Evolutionary conservation across 345 rosid species (phyloP), one percentile per base, ranked within the genome.

Genomic region (Angophora floribunda): DNA sequence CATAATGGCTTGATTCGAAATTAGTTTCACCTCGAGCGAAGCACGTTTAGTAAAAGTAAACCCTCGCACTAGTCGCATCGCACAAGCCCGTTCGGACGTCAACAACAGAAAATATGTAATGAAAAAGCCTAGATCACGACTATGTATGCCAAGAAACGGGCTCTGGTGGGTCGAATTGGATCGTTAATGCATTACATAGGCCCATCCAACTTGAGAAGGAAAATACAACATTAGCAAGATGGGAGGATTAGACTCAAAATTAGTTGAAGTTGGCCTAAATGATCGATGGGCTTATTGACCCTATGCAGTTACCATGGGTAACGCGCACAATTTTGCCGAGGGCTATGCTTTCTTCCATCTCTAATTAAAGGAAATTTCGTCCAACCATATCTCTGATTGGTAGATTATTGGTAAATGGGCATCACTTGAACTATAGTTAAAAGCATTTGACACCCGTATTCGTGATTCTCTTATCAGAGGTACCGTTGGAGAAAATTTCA

Each of bases 1-100:
- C 41, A 14, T 2, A 7, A 65, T 0, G 75, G 5, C 14, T n/a
- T 1, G 28, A 65, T 65, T 65, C 21, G 1, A 65, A 65, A 65
- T 65, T n/a, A n/a, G 1, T 11, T 55, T 26, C 28, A 0, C 22
- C 22, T 55, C 41, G 41, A 2, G 41, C 41, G 4, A 36, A 36
- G 41, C 41, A 36, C 41, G 19, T 55, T 55, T 55, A 4, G 41
- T 36, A 36, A 36, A 36, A 36, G 22, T 55, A 28, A 22, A 52
- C 16, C 22, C 57, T 52, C 0, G 22, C 22, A 16, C 65, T 24
- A 59, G 65, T 59, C 30, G 28, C n/a, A 36, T 36, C 41, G 41
- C 41, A 36, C 41, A 36, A 59, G 65, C 63, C 63, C 63, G n/a
- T 11, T 57, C 61, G 65, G 65, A 24, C 65, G 26, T 59, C 26